Evolutionary conservation across 257 asterid genomes (phyloP).

Genomic region (Solanum pennellii): DNA sequence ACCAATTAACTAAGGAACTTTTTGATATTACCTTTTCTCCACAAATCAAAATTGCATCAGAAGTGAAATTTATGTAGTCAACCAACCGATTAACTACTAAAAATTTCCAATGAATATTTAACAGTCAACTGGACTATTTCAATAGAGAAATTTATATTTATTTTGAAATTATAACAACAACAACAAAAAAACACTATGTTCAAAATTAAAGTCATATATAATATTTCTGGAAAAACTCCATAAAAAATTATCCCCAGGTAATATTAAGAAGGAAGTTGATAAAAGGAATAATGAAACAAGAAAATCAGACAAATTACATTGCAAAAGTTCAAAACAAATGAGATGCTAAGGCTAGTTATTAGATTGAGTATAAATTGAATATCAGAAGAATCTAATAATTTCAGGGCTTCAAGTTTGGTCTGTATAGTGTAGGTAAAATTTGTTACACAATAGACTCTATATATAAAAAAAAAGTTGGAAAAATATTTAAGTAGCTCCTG

Average conservation of each 20-base stretch:
- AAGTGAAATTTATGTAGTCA: background rate
- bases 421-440: background rate
- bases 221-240: background rate
- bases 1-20: too few species aligned
- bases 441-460: background rate
- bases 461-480: background rate
- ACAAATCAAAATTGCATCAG: too few species aligned
- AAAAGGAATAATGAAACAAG: background rate
- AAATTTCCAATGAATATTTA: background rate
- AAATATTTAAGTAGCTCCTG: background rate
- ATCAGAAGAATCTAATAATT: background rate
- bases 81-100: background rate
- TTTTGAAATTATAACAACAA: background rate
- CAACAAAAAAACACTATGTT: background rate
- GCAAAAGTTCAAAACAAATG: background rate
- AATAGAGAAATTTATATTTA: background rate
- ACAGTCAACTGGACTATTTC: background rate
- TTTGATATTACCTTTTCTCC: too few species aligned
- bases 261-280: background rate
- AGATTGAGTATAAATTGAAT: background rate
- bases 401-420: background rate
- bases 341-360: background rate
- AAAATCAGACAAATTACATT: background rate
- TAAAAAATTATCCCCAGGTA: background rate
- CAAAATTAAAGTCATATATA: background rate